A percentile compares a stretch with the other conserved stretches of the same genome.
Evolutionary conservation across 176 grass and related monocot genomes (phyloP).

Genomic region (Puccinellia tenuiflora): DNA sequence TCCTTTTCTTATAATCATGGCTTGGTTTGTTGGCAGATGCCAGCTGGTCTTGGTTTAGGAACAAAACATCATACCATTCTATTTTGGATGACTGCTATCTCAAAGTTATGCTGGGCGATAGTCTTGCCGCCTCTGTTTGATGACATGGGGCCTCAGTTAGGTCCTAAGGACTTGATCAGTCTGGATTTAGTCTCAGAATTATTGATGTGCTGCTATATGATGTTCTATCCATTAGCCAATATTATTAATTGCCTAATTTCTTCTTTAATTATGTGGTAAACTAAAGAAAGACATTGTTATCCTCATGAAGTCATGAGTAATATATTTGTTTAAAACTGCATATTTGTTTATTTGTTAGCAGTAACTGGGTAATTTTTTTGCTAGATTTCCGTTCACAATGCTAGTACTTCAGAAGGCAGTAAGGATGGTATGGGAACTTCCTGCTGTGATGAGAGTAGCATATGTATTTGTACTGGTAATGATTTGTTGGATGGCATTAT

Average conservation of each 20-base stretch:
- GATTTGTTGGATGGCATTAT: conserved; percentile 93
- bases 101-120: background rate
- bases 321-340: conserved; percentile 14
- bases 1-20: background rate
- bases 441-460: conserved; percentile 70
- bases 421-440: conserved; percentile 81
- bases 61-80: background rate
- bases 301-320: background rate
- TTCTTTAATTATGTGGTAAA: background rate
- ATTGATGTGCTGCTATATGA: background rate
- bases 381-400: conserved; percentile 98
- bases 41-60: conserved; percentile 6
- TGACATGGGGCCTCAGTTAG: background rate
- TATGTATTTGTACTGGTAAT: conserved; percentile 84
- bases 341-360: conserved; percentile 15
- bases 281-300: background rate
- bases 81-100: background rate
- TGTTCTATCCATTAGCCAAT: background rate
- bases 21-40: background rate
- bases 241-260: background rate
- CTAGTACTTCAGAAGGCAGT: conserved; percentile 87
- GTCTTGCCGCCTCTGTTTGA: background rate
- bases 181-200: background rate
- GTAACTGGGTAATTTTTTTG: conserved; percentile 24
- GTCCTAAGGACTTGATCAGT: background rate